phyloP scores from a whole-genome alignment of 2,329 filamentous ascomycete species.

The Penicillium polonicum region DNA sequence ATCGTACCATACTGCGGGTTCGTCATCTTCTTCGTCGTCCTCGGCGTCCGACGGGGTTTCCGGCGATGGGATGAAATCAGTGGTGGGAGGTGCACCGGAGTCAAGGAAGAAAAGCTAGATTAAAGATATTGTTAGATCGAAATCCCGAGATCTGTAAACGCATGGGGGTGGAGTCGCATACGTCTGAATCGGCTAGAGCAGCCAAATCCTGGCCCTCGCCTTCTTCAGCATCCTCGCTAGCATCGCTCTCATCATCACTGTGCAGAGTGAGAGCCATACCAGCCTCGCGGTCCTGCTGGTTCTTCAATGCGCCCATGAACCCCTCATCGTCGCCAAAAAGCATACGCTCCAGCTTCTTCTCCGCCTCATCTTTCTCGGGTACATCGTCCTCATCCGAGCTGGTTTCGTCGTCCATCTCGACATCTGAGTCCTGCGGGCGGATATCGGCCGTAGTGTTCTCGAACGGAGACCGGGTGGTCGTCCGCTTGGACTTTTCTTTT shows the following conservation, averaged over 20 bases:
- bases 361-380: slow-evolving; percentile 73
- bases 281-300: slow-evolving; percentile 47
- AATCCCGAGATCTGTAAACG: not conserved
- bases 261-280: slow-evolving; percentile 39
- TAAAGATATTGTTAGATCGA: slow-evolving; percentile 5
- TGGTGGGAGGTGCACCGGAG: slow-evolving; percentile 51
- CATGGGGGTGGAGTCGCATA: slow-evolving; percentile 34
- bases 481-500: slow-evolving; percentile 33
- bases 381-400: slow-evolving; percentile 30
- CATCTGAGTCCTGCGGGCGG: slow-evolving; percentile 22
- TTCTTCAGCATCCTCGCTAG: slow-evolving; percentile 28
- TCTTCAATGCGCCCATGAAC: slow-evolving; percentile 72
- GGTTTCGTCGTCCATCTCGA: slow-evolving; percentile 29
- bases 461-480: slow-evolving; percentile 24
- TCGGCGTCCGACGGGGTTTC: slow-evolving; percentile 42
- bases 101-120: slow-evolving; percentile 76
- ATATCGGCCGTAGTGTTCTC: slow-evolving; percentile 22
- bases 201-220: slow-evolving; percentile 55
- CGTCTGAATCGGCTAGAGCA: slow-evolving; percentile 71
- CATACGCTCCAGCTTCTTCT: slow-evolving; percentile 81
- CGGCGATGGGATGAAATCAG: slow-evolving; percentile 32
- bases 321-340: slow-evolving; percentile 85
- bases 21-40: slow-evolving; percentile 29
- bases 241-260: slow-evolving; percentile 30
- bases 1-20: slow-evolving; percentile 71